These are phyloP conservation scores for Hibiscus trionum DNA, from an alignment of 345 rosid species.

Conservation along the genomic window DNA sequence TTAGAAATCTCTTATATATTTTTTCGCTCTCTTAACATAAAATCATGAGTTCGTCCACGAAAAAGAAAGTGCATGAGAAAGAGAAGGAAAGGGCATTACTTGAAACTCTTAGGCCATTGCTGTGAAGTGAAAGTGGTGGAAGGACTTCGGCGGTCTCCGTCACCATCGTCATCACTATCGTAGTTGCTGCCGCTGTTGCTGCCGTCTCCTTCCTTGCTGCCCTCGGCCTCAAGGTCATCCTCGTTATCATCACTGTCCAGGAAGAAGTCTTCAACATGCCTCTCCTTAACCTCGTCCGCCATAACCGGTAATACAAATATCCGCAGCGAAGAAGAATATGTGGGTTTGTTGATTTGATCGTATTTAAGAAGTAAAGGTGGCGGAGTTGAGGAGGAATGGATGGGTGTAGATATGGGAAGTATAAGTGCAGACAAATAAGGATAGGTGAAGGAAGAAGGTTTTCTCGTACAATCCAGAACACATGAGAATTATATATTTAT, in stretches of 20 bases:
- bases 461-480: not conserved
- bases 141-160: not conserved
- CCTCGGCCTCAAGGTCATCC: constrained; percentile 28
- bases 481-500: too few relatives aligned
- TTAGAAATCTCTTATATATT: too few relatives aligned
- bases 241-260: constrained; percentile 33
- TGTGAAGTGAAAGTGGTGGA: constrained; percentile 35
- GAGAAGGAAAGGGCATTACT: constrained; percentile 25
- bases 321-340: not conserved
- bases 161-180: constrained; percentile 24
- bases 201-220: constrained; percentile 22
- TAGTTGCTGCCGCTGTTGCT: constrained; percentile 12
- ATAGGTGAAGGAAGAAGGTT: not conserved
- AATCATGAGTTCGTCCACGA: too few relatives aligned
- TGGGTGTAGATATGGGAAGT: not conserved
- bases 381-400: not conserved
- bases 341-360: not conserved
- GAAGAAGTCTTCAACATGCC: constrained; percentile 25
- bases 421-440: not conserved
- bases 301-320: not conserved
- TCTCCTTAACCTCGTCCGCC: constrained; percentile 25
- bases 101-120: constrained; percentile 80
- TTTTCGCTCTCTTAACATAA: too few relatives aligned
- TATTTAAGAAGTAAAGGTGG: not conserved
- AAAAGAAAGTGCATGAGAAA: not conserved